A percentile compares a stretch with the other conserved stretches of the same genome.
Evolutionary conservation across 495 filamentous ascomycete species (phyloP).

Genomic region (Tuber indicum): DNA sequence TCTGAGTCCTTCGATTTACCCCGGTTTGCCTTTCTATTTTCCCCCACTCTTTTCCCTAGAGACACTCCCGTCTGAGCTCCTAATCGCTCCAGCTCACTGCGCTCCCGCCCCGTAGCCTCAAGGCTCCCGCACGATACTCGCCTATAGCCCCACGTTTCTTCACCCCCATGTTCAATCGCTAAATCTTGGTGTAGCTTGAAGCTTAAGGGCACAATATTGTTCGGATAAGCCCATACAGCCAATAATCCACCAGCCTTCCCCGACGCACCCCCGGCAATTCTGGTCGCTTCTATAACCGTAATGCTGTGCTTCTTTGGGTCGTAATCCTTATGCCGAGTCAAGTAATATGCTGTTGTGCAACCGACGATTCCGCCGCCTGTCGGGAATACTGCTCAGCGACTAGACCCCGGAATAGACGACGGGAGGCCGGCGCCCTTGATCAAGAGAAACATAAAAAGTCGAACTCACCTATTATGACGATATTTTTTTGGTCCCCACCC

Average conservation of each 20-base stretch:
- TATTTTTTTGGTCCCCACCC: slow-evolving; percentile 29
- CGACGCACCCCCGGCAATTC: slow-evolving; percentile 84
- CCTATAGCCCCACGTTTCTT: slow-evolving; percentile 81
- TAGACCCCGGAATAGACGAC: neutral
- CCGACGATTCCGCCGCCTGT: slow-evolving; percentile 92
- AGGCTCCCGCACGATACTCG: slow-evolving; percentile 69
- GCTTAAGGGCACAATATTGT: slow-evolving; percentile 75
- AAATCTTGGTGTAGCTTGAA: slow-evolving; percentile 77
- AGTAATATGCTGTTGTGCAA: slow-evolving; percentile 85
- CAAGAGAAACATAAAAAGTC: slow-evolving; percentile 6
- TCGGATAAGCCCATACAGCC: slow-evolving; percentile 88
- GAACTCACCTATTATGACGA: slow-evolving; percentile 40
- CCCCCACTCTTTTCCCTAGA: slow-evolving; percentile 41
- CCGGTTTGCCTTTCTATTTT: slow-evolving; percentile 44
- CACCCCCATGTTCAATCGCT: slow-evolving; percentile 76
- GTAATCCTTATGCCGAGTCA: slow-evolving; percentile 82
- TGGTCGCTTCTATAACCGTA: slow-evolving; percentile 80
- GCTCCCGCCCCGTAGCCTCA: slow-evolving; percentile 49
- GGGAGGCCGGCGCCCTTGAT: neutral
- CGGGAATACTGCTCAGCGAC: slow-evolving; percentile 15
- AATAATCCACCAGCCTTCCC: slow-evolving; percentile 93
- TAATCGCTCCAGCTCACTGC: slow-evolving; percentile 36
- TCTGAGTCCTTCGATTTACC: slow-evolving; percentile 44
- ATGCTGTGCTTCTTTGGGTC: slow-evolving; percentile 67
- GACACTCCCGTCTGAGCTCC: slow-evolving; percentile 33